Conservation (phyloP, 2,329 filamentous ascomycete species). For the Macrophomina tecta region DNA sequence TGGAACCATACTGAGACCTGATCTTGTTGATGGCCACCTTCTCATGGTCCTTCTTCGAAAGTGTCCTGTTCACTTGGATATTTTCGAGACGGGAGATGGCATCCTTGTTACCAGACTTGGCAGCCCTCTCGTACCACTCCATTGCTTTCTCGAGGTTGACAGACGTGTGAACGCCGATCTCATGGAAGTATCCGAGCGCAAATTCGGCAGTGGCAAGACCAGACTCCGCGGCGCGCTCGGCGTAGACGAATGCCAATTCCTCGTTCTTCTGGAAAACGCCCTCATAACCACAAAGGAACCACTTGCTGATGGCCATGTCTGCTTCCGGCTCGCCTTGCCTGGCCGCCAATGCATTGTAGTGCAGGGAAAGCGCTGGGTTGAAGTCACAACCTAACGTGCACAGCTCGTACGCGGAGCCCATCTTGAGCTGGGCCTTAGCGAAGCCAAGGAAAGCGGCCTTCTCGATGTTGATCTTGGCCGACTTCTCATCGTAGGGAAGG, state of each 20-base stretch:
- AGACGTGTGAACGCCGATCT: constrained; percentile 92
- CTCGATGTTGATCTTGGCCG: constrained; percentile 86
- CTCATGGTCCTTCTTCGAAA: constrained; percentile 92
- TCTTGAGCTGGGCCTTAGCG: constrained; percentile 94
- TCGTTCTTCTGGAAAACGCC: constrained; percentile 95
- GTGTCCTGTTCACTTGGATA: constrained; percentile 78
- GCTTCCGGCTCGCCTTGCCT: constrained; percentile 92
- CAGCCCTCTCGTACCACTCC: constrained; percentile 88
- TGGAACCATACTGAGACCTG: constrained; percentile 63
- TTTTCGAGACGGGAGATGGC: constrained; percentile 82
- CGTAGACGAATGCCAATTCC: constrained; percentile 88
- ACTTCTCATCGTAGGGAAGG: constrained; percentile 73
- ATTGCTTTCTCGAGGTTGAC: constrained; percentile 82
- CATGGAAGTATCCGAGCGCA: constrained; percentile 95
- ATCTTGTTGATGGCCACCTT: constrained; percentile 87
- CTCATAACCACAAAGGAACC: constrained; percentile 96
- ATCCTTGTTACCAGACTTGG: constrained; percentile 90
- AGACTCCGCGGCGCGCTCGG: constrained; percentile 79
- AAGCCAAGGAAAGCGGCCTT: constrained; percentile 97
- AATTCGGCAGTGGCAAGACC: constrained; percentile 92
- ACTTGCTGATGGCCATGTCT: constrained; percentile 95
- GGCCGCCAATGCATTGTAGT: constrained; percentile 93
- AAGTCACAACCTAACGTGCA: constrained; percentile 95
- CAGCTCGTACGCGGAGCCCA: constrained; percentile 94
- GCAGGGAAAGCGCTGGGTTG: constrained; percentile 86